Conservation (phyloP, 2,329 filamentous ascomycete species). For the Leptodontidium sp. region DNA sequence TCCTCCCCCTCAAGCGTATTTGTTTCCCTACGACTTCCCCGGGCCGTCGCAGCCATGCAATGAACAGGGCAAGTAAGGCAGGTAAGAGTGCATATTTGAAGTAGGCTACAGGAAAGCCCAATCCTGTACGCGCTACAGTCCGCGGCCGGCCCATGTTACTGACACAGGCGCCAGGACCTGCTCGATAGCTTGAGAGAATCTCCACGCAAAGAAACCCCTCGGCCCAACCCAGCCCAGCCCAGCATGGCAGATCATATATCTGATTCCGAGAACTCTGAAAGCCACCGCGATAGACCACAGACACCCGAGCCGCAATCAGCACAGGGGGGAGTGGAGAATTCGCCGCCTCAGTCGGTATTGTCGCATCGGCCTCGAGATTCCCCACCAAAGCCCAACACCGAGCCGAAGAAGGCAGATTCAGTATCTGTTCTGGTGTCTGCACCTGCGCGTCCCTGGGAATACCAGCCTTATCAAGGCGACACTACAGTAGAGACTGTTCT, state of each 20-base stretch:
- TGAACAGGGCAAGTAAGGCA: too few species aligned
- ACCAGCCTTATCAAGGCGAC: conserved; percentile 39
- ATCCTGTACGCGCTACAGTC: too few species aligned
- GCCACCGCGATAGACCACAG: conserved; percentile 22
- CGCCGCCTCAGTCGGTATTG: conserved; percentile 34
- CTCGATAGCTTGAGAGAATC: not conserved
- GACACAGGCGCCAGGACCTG: not conserved
- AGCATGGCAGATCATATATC: conserved; percentile 26
- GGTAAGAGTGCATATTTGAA: too few species aligned
- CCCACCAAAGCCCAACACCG: conserved; percentile 20
- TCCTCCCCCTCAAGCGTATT: too few species aligned
- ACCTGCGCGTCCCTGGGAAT: conserved; percentile 43
- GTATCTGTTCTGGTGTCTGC: conserved; percentile 41
- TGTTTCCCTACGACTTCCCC: too few species aligned
- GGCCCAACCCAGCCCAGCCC: not conserved
- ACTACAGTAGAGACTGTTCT: conserved; percentile 45
- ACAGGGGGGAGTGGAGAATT: conserved; percentile 22
- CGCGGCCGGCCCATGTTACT: not conserved
- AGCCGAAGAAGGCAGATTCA: conserved; percentile 24
- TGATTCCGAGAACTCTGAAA: conserved; percentile 37
- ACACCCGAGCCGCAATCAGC: conserved; percentile 29
- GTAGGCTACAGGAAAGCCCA: too few species aligned
- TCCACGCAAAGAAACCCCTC: not conserved
- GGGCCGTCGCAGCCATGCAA: too few species aligned
- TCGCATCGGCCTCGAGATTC: conserved; percentile 41